Base-by-base conservation (phyloP, 768 basidiomycete genomes). In the Crassisporium funariophilum region DNA sequence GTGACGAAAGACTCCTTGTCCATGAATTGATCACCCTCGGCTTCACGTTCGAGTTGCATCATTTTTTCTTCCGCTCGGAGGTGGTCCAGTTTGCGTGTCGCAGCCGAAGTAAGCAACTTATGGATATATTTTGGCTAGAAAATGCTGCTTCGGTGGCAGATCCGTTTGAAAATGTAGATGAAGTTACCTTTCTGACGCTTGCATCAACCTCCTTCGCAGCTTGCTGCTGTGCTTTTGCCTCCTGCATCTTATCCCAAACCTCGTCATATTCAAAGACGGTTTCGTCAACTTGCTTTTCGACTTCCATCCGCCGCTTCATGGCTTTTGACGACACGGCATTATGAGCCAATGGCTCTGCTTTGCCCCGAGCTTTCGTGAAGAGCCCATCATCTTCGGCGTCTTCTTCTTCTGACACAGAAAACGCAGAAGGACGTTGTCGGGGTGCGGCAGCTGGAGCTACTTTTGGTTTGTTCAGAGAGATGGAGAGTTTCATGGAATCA, bases 1-100 rank as follows among this genome's bases (percentile, higher is more conserved):
- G 97, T 99, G 40, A 98, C 95, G 59, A 98, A 99, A n/a, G 84
- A 77, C 44, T 98, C 97, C 73, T 95, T 98, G 72, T 91, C 97
- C 46, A 78, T 78, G 63, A 91, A 99, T 64, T 93, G 81, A 51
- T 94, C 94, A 0, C 97, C 97, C 69, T 99, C 97, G 15, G 78
- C 71, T 68, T 95, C 91, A 16, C 97, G 81, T 65, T 98, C 97
- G 35, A 81, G 78, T 63, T 95, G 90, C 63, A 98, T 86, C 88
- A 95, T 88, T 76, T 98, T 98, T 69, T 98, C 95, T 67, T 99
- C 97, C 0, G 97, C 97, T 44, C 94, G 78, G 9, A 98, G 69
- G 58, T 91, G 80, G 65, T 99, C 97, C 38, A 95, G 65, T 57
- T 85, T 83, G 19, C 97, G 79, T 20, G 92, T 92, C n/a, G 84